phyloP scores from a whole-genome alignment of 2,329 filamentous ascomycete species.

The Fusarium mangiferae region DNA sequence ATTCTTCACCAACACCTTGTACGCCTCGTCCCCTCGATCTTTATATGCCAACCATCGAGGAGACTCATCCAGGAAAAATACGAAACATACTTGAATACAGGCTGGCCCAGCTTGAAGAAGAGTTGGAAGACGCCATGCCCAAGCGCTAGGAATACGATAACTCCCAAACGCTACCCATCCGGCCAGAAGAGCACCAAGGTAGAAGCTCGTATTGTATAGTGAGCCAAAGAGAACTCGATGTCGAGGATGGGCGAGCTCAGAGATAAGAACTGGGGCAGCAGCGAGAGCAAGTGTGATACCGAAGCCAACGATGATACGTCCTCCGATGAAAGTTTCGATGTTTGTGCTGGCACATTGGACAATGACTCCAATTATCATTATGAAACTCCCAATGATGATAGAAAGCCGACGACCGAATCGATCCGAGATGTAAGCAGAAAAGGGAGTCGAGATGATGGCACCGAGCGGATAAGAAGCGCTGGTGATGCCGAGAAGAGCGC shows the following conservation, averaged over 20 bases:
- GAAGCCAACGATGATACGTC: conserved; percentile 63
- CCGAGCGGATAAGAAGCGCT: conserved; percentile 59
- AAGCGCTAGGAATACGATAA: conserved; percentile 4
- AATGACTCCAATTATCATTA: conserved; percentile 29
- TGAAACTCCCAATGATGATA: conserved; percentile 40
- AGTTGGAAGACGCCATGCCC: conserved; percentile 34
- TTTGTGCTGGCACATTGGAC: conserved; percentile 10
- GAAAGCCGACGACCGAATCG: conserved; percentile 44
- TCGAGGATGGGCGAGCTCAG: conserved; percentile 25
- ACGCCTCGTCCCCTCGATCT: conserved; percentile 14
- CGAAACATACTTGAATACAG: conserved; percentile 16
- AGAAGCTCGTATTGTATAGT: conserved; percentile 4
- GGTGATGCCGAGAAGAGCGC: conserved; percentile 45
- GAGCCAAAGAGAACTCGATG: conserved; percentile 23
- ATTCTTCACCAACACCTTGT: conserved; percentile 6
- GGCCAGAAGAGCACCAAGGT: conserved; percentile 9
- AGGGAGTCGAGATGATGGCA: conserved; percentile 49
- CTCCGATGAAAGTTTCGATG: conserved; percentile 61
- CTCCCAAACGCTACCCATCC: conserved; percentile 29
- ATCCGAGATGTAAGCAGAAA: conserved; percentile 45
- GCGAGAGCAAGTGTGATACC: conserved; percentile 63
- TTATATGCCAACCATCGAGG: conserved; percentile 25
- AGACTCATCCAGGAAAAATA: conserved; percentile 28
- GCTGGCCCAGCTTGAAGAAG: conserved; percentile 24
- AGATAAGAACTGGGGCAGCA: conserved; percentile 56